Percentiles rank a stretch among this genome's conserved stretches.
Evolutionary conservation across 2,329 filamentous ascomycete species (phyloP).

Genomic region (Tothia fuscella): DNA sequence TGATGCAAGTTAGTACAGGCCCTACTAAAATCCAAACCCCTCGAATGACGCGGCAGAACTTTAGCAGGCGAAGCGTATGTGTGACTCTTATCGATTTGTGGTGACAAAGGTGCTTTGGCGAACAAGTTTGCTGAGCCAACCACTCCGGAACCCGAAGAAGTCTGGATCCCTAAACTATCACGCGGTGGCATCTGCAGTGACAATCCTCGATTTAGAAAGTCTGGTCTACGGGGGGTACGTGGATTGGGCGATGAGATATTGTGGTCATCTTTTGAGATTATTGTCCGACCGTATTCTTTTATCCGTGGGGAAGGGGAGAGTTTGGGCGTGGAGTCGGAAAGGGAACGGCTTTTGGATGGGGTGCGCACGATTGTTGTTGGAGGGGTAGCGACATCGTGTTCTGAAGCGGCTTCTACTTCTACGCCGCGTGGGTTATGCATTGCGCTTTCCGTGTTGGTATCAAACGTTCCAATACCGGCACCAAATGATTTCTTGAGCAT

Average conservation of each 20-base stretch:
- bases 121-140: slow-evolving; percentile 26
- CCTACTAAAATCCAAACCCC: slow-evolving; percentile 84
- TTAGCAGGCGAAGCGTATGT: slow-evolving; percentile 81
- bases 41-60: slow-evolving; percentile 75
- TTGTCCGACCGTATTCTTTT: slow-evolving; percentile 23
- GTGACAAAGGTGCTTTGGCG: slow-evolving; percentile 61
- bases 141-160: slow-evolving; percentile 31
- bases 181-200: slow-evolving; percentile 57
- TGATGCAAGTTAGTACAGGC: slow-evolving; percentile 92
- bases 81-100: slow-evolving; percentile 73
- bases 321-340: slow-evolving; percentile 32
- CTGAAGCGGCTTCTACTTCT: too few relatives aligned
- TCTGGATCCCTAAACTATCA: slow-evolving; percentile 27
- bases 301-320: slow-evolving; percentile 36
- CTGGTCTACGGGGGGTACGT: slow-evolving; percentile 57
- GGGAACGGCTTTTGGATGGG: slow-evolving; percentile 30
- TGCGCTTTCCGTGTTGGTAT: too few relatives aligned
- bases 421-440: too few relatives aligned
- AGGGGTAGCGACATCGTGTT: too few relatives aligned
- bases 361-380: too few relatives aligned
- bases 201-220: slow-evolving; percentile 50
- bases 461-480: too few relatives aligned
- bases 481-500: not conserved
- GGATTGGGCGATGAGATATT: slow-evolving; percentile 19
- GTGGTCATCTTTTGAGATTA: slow-evolving; percentile 35